A percentile compares a stretch with the other conserved stretches of the same genome.
Evolutionary conservation across 2,329 filamentous ascomycete species (phyloP).

Genomic region (Claviceps purpurea): DNA sequence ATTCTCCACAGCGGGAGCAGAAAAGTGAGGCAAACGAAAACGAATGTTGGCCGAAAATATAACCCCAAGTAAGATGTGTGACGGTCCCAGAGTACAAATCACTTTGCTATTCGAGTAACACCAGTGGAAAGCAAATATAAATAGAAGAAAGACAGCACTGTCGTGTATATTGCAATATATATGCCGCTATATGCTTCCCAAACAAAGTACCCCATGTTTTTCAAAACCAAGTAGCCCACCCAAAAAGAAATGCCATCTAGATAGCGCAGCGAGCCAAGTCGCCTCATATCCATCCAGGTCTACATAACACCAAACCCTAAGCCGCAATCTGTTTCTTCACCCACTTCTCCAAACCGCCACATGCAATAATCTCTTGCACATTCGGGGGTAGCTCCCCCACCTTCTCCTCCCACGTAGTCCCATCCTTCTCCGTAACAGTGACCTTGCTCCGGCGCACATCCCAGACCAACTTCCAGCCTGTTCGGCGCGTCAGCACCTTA

Average conservation of each 20-base stretch:
- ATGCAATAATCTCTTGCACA: constrained; percentile 72
- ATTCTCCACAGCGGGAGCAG: too few relatives aligned
- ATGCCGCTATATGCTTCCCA: not conserved
- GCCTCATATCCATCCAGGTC: not conserved
- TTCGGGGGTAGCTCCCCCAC: constrained; percentile 75
- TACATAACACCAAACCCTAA: not conserved
- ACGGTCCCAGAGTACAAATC: too few relatives aligned
- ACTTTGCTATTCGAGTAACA: not conserved
- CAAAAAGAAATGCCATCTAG: not conserved
- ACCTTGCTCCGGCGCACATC: constrained; percentile 63
- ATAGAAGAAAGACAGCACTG: not conserved
- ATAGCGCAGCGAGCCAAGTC: not conserved
- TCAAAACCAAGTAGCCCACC: not conserved
- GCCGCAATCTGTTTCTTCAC: constrained; percentile 52
- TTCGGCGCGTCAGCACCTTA: constrained; percentile 20
- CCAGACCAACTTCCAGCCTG: constrained; percentile 75
- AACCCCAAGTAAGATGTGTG: not conserved
- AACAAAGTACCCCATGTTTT: not conserved
- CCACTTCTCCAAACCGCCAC: constrained; percentile 71
- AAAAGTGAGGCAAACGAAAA: too few relatives aligned
- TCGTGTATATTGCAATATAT: not conserved
- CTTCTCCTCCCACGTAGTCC: constrained; percentile 60
- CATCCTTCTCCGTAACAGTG: constrained; percentile 51
- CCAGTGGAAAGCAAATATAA: not conserved
- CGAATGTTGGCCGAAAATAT: too few relatives aligned